Conservation (phyloP, 228 moss, liverwort and hornwort genomes). For the Sphagnum magellanicum region DNA sequence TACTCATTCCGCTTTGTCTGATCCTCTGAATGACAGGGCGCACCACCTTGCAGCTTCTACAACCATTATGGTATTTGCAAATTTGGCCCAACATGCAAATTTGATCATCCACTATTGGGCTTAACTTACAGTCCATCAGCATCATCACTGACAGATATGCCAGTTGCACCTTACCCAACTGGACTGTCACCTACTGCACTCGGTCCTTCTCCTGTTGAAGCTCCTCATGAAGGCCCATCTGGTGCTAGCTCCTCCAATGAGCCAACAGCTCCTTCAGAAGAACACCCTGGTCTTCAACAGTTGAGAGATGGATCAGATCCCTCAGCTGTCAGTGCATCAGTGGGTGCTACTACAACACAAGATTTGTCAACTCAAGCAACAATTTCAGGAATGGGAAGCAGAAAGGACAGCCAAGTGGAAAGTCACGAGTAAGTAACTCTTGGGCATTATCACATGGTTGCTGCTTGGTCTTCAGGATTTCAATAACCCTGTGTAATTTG, state of each 20-base stretch:
- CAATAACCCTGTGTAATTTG: constrained; percentile 21
- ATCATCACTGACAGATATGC: constrained; percentile 88
- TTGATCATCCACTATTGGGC: constrained; percentile 85
- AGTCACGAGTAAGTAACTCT: constrained; percentile 31
- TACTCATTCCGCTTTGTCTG: not conserved
- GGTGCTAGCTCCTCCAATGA: constrained; percentile 57
- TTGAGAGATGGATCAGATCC: constrained; percentile 50
- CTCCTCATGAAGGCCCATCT: constrained; percentile 14
- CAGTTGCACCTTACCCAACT: constrained; percentile 85
- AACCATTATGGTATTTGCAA: constrained; percentile 97
- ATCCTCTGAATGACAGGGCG: constrained; percentile 46
- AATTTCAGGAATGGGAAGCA: constrained; percentile 29
- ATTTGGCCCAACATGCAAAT: constrained; percentile 98
- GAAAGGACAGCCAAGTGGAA: constrained; percentile 47
- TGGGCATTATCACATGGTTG: not conserved
- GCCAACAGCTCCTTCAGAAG: constrained; percentile 56
- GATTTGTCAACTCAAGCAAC: constrained; percentile 39
- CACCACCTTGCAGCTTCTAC: constrained; percentile 91
- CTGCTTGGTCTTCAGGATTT: constrained; percentile 5
- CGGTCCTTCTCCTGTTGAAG: constrained; percentile 70
- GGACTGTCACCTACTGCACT: constrained; percentile 58
- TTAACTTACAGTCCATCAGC: constrained; percentile 91
- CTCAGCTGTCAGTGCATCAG: constrained; percentile 38
- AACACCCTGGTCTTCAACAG: constrained; percentile 46
- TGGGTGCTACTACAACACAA: constrained; percentile 31